These are phyloP conservation scores for Lasiodiplodia gonubiensis DNA, from an alignment of 2,329 filamentous ascomycete genomes.

Conservation along the genomic window DNA sequence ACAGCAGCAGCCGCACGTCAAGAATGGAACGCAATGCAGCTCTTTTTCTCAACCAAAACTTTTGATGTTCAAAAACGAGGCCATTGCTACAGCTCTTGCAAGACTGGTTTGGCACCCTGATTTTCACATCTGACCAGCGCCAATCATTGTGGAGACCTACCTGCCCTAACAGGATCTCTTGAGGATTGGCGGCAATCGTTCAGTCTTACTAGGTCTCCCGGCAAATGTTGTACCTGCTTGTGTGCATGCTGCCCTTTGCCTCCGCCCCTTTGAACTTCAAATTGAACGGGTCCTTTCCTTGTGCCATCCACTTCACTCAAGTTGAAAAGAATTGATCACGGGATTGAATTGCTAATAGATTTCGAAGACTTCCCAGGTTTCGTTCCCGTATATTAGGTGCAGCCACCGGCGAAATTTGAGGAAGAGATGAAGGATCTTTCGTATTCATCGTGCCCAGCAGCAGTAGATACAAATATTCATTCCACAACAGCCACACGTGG, in stretches of 20 bases:
- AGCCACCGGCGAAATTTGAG: too few species aligned
- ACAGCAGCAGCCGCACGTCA: background rate
- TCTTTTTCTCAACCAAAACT: background rate
- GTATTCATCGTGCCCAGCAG: too few species aligned
- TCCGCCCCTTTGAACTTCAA: background rate
- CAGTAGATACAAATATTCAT: too few species aligned
- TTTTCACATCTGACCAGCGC: background rate
- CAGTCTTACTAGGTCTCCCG: background rate
- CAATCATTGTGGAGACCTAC: background rate
- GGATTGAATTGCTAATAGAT: too few species aligned
- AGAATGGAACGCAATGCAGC: constrained; percentile 16
- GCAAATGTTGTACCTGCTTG: background rate
- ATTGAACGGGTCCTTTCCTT: too few species aligned
- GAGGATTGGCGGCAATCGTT: background rate
- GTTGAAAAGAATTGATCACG: too few species aligned
- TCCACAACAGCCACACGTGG: too few species aligned
- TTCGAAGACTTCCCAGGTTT: too few species aligned
- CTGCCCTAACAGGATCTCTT: background rate
- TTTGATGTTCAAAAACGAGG: background rate
- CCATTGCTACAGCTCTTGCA: background rate
- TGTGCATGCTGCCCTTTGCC: background rate
- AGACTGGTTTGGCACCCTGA: background rate
- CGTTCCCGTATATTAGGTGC: too few species aligned
- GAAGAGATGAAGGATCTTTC: too few species aligned
- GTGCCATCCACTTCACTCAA: too few species aligned